Percentiles rank a stretch among this genome's conserved stretches.
Conservation (phyloP, 495 filamentous ascomycete genomes). For the Penicillium daleae region DNA sequence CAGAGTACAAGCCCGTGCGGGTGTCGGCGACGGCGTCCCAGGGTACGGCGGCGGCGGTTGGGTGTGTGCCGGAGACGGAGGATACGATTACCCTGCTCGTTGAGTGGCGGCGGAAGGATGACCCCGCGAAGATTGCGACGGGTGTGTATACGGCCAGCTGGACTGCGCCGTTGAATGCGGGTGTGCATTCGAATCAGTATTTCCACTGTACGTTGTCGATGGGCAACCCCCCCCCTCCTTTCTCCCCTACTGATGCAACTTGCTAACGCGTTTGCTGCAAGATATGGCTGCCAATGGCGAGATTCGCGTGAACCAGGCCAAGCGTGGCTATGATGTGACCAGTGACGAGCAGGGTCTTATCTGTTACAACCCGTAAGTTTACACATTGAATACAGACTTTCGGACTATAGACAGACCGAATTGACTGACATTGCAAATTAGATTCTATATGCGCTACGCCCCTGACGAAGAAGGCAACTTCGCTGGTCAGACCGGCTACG, state of each 20-base stretch:
- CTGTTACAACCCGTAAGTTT: slow-evolving; percentile 76
- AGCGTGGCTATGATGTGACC: slow-evolving; percentile 93
- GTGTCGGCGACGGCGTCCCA: slow-evolving; percentile 77
- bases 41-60: slow-evolving; percentile 71
- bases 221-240: no score
- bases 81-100: slow-evolving; percentile 92
- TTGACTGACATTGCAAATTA: slow-evolving; percentile 11
- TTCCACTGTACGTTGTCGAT: slow-evolving; percentile 79
- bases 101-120: slow-evolving; percentile 77
- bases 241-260: no score
- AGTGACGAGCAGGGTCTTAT: slow-evolving; percentile 71
- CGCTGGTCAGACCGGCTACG: slow-evolving; percentile 86
- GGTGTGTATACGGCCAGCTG: slow-evolving; percentile 95
- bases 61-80: slow-evolving; percentile 79
- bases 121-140: slow-evolving; percentile 70
- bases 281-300: slow-evolving; percentile 82
- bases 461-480: slow-evolving; percentile 97
- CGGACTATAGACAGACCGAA: neutral
- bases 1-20: slow-evolving; percentile 73
- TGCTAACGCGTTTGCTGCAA: slow-evolving; percentile 26
- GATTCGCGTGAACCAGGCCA: slow-evolving; percentile 88
- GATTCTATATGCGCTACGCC: slow-evolving; percentile 95
- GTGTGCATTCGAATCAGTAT: slow-evolving; percentile 93
- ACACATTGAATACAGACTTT: no score
- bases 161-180: slow-evolving; percentile 90